phyloP scores from a whole-genome alignment of 768 basidiomycete genomes.

The Krasilnikovozyma curviuscula region DNA sequence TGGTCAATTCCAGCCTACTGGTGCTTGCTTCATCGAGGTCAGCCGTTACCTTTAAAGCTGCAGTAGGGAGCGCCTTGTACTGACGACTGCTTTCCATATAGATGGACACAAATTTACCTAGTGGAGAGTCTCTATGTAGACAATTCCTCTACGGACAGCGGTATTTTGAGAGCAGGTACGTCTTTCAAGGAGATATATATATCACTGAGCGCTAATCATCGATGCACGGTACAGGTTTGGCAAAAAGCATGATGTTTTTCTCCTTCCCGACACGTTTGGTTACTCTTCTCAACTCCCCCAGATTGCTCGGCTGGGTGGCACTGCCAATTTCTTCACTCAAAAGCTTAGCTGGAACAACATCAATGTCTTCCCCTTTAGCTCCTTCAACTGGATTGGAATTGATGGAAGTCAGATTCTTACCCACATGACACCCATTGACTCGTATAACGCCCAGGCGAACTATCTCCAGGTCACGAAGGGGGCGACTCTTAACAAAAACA shows the following conservation, averaged over 20 bases:
- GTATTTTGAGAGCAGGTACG: conserved; percentile 44
- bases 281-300: conserved; percentile 82
- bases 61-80: too few species aligned
- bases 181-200: neutral
- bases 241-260: conserved; percentile 19
- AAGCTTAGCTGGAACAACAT: conserved; percentile 66
- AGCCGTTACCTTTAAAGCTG: too few species aligned
- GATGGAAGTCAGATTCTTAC: conserved; percentile 50
- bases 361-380: conserved; percentile 88
- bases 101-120: conserved; percentile 74
- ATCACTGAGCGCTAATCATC: too few species aligned
- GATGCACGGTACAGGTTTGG: too few species aligned
- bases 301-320: conserved; percentile 30
- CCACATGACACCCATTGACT: conserved; percentile 87
- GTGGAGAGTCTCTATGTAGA: conserved; percentile 78
- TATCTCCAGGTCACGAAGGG: conserved; percentile 70
- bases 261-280: conserved; percentile 42
- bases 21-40: too few species aligned
- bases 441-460: conserved; percentile 55
- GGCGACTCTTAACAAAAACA: conserved; percentile 60
- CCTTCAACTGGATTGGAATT: conserved; percentile 68
- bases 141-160: conserved; percentile 85
- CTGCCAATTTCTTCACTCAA: too few species aligned
- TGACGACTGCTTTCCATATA: too few species aligned
- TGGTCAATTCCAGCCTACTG: conserved; percentile 54